phyloP scores from a whole-genome alignment of 139 green algal genomes.

The Chlorella sp. region DNA sequence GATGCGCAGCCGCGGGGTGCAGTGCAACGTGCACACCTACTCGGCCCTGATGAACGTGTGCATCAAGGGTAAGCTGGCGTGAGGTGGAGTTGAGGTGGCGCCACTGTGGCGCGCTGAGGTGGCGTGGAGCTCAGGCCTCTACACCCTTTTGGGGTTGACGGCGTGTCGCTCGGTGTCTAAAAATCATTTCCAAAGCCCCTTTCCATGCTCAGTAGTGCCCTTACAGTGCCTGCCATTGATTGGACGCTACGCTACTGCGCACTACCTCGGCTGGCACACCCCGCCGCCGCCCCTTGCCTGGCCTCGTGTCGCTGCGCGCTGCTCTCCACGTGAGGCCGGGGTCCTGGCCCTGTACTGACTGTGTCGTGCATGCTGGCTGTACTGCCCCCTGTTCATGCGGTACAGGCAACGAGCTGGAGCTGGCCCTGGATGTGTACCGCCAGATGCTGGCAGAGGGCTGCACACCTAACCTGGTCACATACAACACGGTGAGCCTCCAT shows the following conservation, averaged over 20 bases:
- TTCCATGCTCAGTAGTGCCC: too few relatives aligned
- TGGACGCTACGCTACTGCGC: too few relatives aligned
- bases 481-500: slow-evolving; percentile 22
- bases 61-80: slow-evolving; percentile 51
- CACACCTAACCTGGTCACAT: slow-evolving; percentile 75
- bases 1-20: slow-evolving; percentile 67
- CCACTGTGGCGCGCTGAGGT: neutral
- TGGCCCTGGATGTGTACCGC: slow-evolving; percentile 67
- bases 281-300: neutral
- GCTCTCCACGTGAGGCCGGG: neutral
- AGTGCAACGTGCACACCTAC: slow-evolving; percentile 81
- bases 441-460: slow-evolving; percentile 53
- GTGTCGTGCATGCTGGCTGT: neutral
- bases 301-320: neutral
- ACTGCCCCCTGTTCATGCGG: neutral
- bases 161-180: too few relatives aligned
- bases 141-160: too few relatives aligned
- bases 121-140: neutral
- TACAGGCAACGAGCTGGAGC: slow-evolving; percentile 62
- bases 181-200: too few relatives aligned
- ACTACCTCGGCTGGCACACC: neutral
- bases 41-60: slow-evolving; percentile 74
- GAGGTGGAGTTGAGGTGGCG: neutral
- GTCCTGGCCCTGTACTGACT: neutral
- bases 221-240: too few relatives aligned